These are phyloP conservation scores for Pythium aquatile DNA, from an alignment of 352 stramenopile species.

Conservation along the genomic window DNA sequence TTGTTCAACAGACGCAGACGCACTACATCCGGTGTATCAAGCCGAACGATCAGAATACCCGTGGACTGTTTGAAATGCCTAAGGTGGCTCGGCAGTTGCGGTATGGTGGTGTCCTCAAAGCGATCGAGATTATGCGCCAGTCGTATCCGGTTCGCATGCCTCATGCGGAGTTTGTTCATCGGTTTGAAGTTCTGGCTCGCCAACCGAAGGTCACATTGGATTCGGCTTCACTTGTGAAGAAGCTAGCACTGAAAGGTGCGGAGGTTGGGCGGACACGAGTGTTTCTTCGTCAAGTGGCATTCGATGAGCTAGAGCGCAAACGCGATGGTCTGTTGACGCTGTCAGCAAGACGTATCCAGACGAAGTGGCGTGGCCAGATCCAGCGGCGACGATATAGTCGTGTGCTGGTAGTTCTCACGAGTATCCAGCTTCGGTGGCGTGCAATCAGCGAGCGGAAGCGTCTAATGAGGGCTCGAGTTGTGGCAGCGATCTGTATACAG, in stretches of 20 bases:
- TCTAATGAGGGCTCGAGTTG: slow-evolving; percentile 30
- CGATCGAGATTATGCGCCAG: slow-evolving; percentile 80
- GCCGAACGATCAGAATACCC: slow-evolving; percentile 94
- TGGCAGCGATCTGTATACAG: slow-evolving; percentile 40
- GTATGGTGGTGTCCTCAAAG: slow-evolving; percentile 84
- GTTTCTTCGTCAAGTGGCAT: slow-evolving; percentile 62
- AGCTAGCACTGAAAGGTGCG: slow-evolving; percentile 39
- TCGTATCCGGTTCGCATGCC: slow-evolving; percentile 81
- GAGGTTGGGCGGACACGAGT: slow-evolving; percentile 68
- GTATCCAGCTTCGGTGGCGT: slow-evolving; percentile 58
- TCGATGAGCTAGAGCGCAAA: slow-evolving; percentile 58
- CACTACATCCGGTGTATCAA: slow-evolving; percentile 99
- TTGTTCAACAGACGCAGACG: slow-evolving; percentile 94
- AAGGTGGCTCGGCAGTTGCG: slow-evolving; percentile 79
- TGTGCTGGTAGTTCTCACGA: slow-evolving; percentile 36
- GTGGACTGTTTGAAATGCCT: slow-evolving; percentile 85
- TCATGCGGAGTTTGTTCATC: slow-evolving; percentile 60
- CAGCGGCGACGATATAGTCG: slow-evolving; percentile 34
- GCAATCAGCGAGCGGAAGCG: slow-evolving; percentile 48
- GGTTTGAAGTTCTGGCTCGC: slow-evolving; percentile 42
- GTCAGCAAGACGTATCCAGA: slow-evolving; percentile 46
- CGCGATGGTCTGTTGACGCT: slow-evolving; percentile 35
- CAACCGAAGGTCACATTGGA: slow-evolving; percentile 20
- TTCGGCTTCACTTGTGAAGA: slow-evolving; percentile 32
- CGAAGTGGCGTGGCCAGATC: slow-evolving; percentile 38